Conservation (phyloP, 441 rosid genomes). For the Oxalis stricta region DNA sequence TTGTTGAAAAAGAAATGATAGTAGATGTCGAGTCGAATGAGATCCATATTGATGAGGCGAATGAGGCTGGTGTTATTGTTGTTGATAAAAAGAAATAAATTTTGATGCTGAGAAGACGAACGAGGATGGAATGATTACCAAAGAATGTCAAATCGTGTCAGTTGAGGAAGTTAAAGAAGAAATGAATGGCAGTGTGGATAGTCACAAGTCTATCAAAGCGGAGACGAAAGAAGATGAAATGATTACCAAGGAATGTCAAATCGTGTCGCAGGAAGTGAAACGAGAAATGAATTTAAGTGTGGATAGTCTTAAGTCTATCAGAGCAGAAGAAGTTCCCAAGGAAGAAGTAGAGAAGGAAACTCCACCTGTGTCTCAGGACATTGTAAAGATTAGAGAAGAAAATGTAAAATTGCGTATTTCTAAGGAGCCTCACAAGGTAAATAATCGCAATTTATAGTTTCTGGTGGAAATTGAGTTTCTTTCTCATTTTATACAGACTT, state of each 20-base stretch:
- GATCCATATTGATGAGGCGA: slow-evolving; percentile 12
- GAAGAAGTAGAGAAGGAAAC: slow-evolving; percentile 20
- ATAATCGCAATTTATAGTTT: slow-evolving; percentile 1
- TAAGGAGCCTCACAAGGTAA: slow-evolving; percentile 49
- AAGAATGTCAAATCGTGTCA: slow-evolving; percentile 21
- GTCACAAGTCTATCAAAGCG: slow-evolving; percentile 8
- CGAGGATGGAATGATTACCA: slow-evolving; percentile 21
- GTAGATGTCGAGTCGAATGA: slow-evolving; percentile 16
- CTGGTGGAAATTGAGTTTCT: slow-evolving; percentile 5
- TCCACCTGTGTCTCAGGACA: slow-evolving; percentile 10
- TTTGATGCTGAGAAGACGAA: slow-evolving; percentile 12
- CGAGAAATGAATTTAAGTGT: slow-evolving; percentile 15
- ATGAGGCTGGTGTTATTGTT: slow-evolving; percentile 29
- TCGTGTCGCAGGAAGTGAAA: slow-evolving; percentile 16
- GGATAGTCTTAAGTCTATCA: slow-evolving; percentile 11
- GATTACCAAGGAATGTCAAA: slow-evolving; percentile 19
- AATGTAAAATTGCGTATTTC: slow-evolving; percentile 18
- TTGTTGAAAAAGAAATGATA: slow-evolving; percentile 22
- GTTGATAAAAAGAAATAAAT: too few species aligned
- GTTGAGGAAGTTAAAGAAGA: slow-evolving; percentile 25
- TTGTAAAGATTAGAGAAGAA: slow-evolving; percentile 16
- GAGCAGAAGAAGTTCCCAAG: slow-evolving; percentile 22
- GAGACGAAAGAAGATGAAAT: too few species aligned
- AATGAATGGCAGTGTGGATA: slow-evolving; percentile 11
- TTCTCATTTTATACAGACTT: not conserved